Evolutionary conservation across 2,329 filamentous ascomycete species (phyloP).

Genomic region (Chrysoporthe austroafricana): DNA sequence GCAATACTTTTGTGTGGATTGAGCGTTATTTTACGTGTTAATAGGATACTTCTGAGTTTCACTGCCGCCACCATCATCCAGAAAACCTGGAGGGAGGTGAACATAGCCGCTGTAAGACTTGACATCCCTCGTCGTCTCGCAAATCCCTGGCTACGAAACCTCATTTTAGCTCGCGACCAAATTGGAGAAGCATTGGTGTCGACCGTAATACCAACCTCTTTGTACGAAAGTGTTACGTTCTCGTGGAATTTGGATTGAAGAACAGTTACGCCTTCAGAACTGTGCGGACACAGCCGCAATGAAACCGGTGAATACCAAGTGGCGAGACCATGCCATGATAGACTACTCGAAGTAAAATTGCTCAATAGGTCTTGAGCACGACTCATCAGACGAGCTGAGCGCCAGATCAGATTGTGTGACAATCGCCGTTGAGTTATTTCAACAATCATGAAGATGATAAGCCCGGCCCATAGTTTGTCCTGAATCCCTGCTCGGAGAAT

Average conservation of each 20-base stretch:
- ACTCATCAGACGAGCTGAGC: neutral
- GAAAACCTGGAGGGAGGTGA: conserved; percentile 16
- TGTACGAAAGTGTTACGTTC: conserved; percentile 47
- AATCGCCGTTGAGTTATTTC: no score
- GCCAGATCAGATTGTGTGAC: neutral
- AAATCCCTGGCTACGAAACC: conserved; percentile 16
- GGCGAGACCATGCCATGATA: neutral
- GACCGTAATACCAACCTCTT: conserved; percentile 39
- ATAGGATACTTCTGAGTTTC: conserved; percentile 26
- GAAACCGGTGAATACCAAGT: neutral
- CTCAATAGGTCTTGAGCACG: neutral
- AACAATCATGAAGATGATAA: neutral
- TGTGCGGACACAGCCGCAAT: conserved; percentile 34
- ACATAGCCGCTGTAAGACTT: conserved; percentile 26
- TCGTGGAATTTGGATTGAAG: conserved; percentile 44
- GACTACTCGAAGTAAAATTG: neutral
- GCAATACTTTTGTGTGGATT: neutral
- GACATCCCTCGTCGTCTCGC: conserved; percentile 24
- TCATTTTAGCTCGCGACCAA: conserved; percentile 2
- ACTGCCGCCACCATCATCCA: conserved; percentile 14
- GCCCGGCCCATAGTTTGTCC: neutral
- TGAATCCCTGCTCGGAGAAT: neutral
- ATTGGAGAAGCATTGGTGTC: neutral
- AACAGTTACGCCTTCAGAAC: conserved; percentile 43
- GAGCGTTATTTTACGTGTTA: conserved; percentile 18